Evolutionary conservation across 2,329 filamentous ascomycete species (phyloP), one percentile per base, ranked within the genome.

Genomic region (Ceratocystiopsis brevicomis): DNA sequence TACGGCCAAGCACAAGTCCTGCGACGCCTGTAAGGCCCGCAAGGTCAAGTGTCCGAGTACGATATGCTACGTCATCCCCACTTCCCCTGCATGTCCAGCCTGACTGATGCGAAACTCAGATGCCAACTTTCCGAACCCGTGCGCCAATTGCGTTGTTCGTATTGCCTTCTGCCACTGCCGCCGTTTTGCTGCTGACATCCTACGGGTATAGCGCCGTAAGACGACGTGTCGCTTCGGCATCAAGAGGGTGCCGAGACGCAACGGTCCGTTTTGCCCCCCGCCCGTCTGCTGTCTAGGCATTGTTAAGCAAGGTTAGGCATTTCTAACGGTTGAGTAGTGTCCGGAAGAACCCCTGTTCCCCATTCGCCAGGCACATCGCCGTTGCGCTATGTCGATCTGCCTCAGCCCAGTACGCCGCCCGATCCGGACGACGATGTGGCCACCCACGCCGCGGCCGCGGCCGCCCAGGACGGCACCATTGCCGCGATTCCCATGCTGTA

Each of bases 31-130:
- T 51, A 61, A 61, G 48, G 45, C 50, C n/a, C 57, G 61, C 37
- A 63, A 63, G 48, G 60, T 63, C 17, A 58, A 60, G 42, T 63
- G 60, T 47, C 53, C 55, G 17, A 55, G 60, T 62, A 53, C 42
- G 52, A 49, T 3, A 19, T 30, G 25, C 25, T 30, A 30, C 25
- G 25, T 30, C 34, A 2, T 34, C n/a, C 8, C 6, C 17, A 13
- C 19, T 33, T 30, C 40, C 12, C 4, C 33, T n/a, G 6, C 15
- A 13, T 30, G 15, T 13, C 19, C 4, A 2, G 14, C 15, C 19
- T 8, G 12, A 39, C 19, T 32, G 15, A n/a, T 12, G 15, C 38
- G 8, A 38, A 19, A 35, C 33, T 3, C 45, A 53, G 39, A 50
- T 48, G 36, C 34, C 15, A 16, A 42, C 36, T 48, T 45, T 13